Evolutionary conservation across 805 yeast species (phyloP).

Genomic region (Sugiyamaella lignohabitans): DNA sequence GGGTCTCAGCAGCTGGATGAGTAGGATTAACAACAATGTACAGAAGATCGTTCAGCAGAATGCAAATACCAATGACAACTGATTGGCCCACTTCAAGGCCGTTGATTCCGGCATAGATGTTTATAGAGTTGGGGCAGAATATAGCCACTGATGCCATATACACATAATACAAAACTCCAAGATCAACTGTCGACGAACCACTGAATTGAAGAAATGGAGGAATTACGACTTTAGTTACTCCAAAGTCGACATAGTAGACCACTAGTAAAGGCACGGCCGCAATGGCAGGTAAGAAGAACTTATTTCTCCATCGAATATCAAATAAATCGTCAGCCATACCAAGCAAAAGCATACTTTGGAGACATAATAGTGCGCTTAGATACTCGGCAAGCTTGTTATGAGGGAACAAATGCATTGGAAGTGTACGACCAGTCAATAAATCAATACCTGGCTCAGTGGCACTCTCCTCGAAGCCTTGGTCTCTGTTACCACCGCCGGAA

Average conservation of each 20-base stretch:
- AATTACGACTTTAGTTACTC: slow-evolving; percentile 78
- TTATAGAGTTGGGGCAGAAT: slow-evolving; percentile 93
- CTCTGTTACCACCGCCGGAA: slow-evolving; percentile 54
- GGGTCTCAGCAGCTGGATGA: slow-evolving; percentile 68
- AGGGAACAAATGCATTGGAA: slow-evolving; percentile 45
- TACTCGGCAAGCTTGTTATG: slow-evolving; percentile 79
- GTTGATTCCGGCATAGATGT: slow-evolving; percentile 91
- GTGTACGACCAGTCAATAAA: slow-evolving; percentile 6
- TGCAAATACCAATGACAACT: slow-evolving; percentile 62
- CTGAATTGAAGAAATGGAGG: slow-evolving; percentile 55
- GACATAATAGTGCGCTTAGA: slow-evolving; percentile 73
- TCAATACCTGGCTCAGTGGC: no score
- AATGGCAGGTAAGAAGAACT: slow-evolving; percentile 89
- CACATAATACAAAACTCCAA: slow-evolving; percentile 71
- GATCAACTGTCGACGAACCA: slow-evolving; percentile 44
- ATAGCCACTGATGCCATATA: slow-evolving; percentile 92
- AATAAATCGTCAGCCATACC: slow-evolving; percentile 94
- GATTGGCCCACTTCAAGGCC: slow-evolving; percentile 97
- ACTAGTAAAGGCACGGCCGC: slow-evolving; percentile 87
- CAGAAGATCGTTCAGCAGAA: slow-evolving; percentile 69
- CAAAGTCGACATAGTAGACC: slow-evolving; percentile 90
- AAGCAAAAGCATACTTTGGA: slow-evolving; percentile 74
- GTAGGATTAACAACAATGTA: slow-evolving; percentile 44
- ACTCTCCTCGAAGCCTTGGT: slow-evolving; percentile 31
- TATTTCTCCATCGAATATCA: slow-evolving; percentile 96